These are phyloP conservation scores for Hypoxylon sp. DNA, from an alignment of 2,329 filamentous ascomycete species.

Conservation along the genomic window DNA sequence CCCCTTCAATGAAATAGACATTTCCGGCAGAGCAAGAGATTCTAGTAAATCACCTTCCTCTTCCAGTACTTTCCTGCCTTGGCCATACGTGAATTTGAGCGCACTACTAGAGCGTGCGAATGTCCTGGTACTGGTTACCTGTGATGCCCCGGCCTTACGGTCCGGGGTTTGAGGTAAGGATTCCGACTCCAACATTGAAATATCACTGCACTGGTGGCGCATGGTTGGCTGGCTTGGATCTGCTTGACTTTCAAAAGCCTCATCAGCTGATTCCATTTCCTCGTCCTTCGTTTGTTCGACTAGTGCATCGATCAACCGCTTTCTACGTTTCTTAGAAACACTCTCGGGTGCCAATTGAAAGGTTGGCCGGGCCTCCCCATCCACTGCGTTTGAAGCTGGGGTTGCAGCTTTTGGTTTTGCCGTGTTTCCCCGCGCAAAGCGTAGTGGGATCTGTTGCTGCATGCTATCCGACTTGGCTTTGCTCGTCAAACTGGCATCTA, in stretches of 20 bases:
- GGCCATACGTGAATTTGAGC: constrained; percentile 54
- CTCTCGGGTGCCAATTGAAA: constrained; percentile 24
- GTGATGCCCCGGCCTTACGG: constrained; percentile 41
- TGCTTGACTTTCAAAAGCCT: constrained; percentile 36
- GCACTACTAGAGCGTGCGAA: constrained; percentile 52
- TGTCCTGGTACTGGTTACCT: constrained; percentile 45
- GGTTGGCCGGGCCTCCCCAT: constrained; percentile 34
- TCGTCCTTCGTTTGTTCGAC: constrained; percentile 50
- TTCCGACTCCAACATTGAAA: constrained; percentile 45
- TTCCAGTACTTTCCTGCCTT: constrained; percentile 52
- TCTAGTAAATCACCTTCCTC: constrained; percentile 54
- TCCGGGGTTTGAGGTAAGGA: constrained; percentile 47
- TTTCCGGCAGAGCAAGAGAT: constrained; percentile 49
- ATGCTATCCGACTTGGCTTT: constrained; percentile 29
- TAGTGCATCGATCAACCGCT: constrained; percentile 52
- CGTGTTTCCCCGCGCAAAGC: constrained; percentile 44
- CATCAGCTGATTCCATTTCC: constrained; percentile 42
- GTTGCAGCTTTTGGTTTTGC: constrained; percentile 36
- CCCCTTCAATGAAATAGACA: constrained; percentile 48
- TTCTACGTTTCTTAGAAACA: constrained; percentile 47
- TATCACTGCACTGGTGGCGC: constrained; percentile 43
- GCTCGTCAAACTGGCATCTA: not conserved
- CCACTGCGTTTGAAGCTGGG: constrained; percentile 12
- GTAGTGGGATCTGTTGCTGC: constrained; percentile 52
- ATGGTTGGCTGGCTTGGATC: constrained; percentile 42